Base-by-base conservation (phyloP, 108 stramenopile genomes). In the Chaetoceros tenuissimus region DNA sequence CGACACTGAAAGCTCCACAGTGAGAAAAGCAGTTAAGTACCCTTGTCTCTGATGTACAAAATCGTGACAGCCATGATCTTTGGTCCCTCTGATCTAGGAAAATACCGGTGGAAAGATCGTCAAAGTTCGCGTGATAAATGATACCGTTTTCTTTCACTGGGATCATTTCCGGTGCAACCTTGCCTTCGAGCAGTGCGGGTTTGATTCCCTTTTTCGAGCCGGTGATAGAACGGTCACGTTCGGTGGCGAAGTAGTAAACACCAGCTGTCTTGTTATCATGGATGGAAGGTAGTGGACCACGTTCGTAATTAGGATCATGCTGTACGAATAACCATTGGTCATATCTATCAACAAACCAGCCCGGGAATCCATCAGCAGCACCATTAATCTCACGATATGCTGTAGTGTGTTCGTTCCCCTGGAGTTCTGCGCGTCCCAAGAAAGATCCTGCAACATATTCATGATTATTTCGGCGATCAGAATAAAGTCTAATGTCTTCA, bases 21-120 rank as follows among this genome's bases (percentile, higher is more conserved):
- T 87, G 85, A 1, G 89, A 83, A 66, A 91, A 91, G 47, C 85
- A 84, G 57, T 91, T 91, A 59, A 91, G 70, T 3, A 91, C 81
- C 31, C 78, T 68, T 1, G 89, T 91, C 20, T 78, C 63, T 19
- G 67, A 52, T 16, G 71, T 68, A 54, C 84, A 86, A 46, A 85
- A 63, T 3, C 68, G 61, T 1, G 81, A 62, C 48, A 91, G 67
- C 79, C 84, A 91, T 24, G 74, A 77, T 27, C 89, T 70, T 46
- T 87, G 81, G 17, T 77, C 72, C 22, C 85, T 66, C 52, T 87
- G 85, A 49, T 91, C 89, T 21, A 91, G 67, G 46, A 87, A 91
- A 28, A 91, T 84, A 31, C 89, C 89, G 17, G 89, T 87, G 22
- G 89, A 91, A 43, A 87, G 69, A 48, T 84, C 81, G 28, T 85